Conservation (phyloP, 2,329 filamentous ascomycete genomes). For the Lithohypha guttulata region DNA sequence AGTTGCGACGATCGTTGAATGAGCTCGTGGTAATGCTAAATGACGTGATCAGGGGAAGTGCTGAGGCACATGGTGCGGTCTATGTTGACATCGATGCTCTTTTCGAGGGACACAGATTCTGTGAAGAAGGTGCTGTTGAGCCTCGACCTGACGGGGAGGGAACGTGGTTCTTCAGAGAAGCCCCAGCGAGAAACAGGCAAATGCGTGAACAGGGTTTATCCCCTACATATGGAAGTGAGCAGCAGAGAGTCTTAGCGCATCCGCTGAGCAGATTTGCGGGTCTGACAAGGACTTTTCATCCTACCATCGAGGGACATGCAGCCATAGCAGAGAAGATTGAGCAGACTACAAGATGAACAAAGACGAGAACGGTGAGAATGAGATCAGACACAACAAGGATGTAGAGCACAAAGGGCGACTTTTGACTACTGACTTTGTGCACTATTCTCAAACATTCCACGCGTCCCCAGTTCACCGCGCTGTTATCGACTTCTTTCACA, state of each 20-base stretch:
- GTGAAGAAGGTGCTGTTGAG: constrained; percentile 19
- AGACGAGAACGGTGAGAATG: no score
- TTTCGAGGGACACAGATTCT: constrained; percentile 24
- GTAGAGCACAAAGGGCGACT: no score
- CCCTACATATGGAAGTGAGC: neutral
- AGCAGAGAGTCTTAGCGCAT: neutral
- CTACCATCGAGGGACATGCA: constrained; percentile 21
- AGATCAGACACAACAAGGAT: no score
- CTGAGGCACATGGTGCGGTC: constrained; percentile 17
- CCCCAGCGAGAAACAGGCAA: constrained; percentile 1
- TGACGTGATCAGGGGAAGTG: constrained; percentile 20
- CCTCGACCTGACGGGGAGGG: constrained; percentile 16
- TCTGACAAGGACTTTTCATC: constrained; percentile 21
- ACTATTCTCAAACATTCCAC: no score
- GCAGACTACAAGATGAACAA: no score
- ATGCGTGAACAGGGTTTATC: neutral
- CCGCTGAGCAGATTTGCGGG: constrained; percentile 11
- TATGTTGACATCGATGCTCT: constrained; percentile 22
- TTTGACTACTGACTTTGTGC: no score
- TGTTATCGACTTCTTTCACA: no score
- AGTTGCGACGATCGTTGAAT: constrained; percentile 21
- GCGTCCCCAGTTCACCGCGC: no score
- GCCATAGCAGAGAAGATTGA: constrained; percentile 21
- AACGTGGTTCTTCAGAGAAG: constrained; percentile 24
- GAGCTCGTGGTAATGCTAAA: constrained; percentile 21